Percentiles rank a stretch among this genome's conserved stretches.
Conservation (phyloP, 2,329 filamentous ascomycete genomes). For the Colletotrichum scovillei region DNA sequence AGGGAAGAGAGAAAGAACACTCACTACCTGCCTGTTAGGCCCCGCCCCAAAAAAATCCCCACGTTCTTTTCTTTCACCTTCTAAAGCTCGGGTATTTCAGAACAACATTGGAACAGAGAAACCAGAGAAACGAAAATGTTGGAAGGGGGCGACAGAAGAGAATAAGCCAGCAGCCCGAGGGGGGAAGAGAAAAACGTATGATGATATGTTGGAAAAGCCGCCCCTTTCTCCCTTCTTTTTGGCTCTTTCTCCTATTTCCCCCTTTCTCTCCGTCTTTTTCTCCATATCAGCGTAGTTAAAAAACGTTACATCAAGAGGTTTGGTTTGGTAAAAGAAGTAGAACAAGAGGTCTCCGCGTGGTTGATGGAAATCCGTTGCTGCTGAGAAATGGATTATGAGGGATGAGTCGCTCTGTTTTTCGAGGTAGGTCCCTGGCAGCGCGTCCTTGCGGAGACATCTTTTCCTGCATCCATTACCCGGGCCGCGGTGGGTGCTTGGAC, state of each 20-base stretch:
- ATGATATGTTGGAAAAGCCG: constrained; percentile 5
- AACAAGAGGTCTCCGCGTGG: neutral
- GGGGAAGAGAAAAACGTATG: neutral
- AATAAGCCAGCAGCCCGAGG: neutral
- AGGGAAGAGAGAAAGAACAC: constrained; percentile 14
- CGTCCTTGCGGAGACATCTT: constrained; percentile 12
- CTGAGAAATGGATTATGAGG: neutral
- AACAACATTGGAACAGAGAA: constrained; percentile 28
- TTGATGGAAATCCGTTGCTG: neutral
- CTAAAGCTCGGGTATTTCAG: constrained; percentile 38
- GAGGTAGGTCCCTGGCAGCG: neutral
- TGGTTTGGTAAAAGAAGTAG: constrained; percentile 3
- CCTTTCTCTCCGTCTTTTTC: constrained; percentile 1
- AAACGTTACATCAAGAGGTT: constrained; percentile 23
- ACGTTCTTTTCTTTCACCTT: constrained; percentile 32
- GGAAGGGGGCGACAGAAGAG: neutral
- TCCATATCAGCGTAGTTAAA: constrained; percentile 19
- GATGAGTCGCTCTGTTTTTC: neutral
- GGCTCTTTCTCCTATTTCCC: neutral
- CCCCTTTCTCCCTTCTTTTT: neutral
- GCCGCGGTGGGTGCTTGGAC: neutral
- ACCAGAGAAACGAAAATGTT: constrained; percentile 5
- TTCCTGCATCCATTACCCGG: constrained; percentile 8
- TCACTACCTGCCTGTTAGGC: constrained; percentile 2
- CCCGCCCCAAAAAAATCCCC: constrained; percentile 8